Evolutionary conservation across 169 alveolate genomes (phyloP), one percentile per base, ranked within the genome.

Genomic region (Plasmodium gaboni): DNA sequence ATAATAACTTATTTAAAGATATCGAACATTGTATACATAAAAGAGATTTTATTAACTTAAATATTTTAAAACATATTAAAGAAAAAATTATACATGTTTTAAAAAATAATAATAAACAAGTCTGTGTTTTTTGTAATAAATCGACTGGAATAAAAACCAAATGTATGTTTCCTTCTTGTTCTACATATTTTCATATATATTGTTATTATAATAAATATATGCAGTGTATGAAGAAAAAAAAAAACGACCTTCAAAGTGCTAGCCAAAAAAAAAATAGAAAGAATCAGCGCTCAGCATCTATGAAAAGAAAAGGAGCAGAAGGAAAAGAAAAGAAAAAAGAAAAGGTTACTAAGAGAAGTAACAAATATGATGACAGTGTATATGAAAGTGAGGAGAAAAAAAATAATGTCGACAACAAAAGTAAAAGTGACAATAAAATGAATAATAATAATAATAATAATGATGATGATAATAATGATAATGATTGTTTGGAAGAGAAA

Each of bases 161-260:
- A 50, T 76, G 89, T 38, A 76, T 76, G 89, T 76, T 32, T 8
- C 89, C 89, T 2, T 76, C 89, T 9, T 76, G 89, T 26, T 59
- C 5, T 26, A 42, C 74, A 2, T 76, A 76, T 50, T 76, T 76
- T 19, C 89, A 76, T 38, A 63, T 76, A n/a, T 64, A 67, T 64
- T 76, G 89, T 26, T 76, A 76, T 55, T 76, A 46, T 50, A 69
- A 76, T 10, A n/a, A 19, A 8, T 76, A 64, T 26, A 13, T 76
- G 9, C 44, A 76, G 13, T n/a, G 9, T 53, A 32, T 17, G 2
- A 13, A 55, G 55, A 55, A 55, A 55, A 55, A 26, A 32, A 72
- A 55, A 55, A 53, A 51, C 15, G 15, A 53, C 19, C 61, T n/a
- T 53, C 61, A 44, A 7, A 5, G 46, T 38, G 9, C 46, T 5